Conservation (phyloP, 306 rosid genomes). For the Cucurbita pepo region DNA sequence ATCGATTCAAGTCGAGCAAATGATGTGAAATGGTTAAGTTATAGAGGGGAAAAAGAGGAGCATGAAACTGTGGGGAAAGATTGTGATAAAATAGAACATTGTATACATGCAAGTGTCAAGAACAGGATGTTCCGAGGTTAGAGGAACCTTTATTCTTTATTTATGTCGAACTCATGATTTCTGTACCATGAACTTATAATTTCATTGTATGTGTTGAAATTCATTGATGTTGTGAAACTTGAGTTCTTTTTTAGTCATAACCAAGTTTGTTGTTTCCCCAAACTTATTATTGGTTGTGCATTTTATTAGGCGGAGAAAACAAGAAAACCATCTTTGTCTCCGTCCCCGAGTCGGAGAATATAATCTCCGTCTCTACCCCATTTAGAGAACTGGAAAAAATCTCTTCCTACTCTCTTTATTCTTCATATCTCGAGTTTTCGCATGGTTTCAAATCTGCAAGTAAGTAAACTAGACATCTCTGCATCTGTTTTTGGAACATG, state of each 20-base stretch:
- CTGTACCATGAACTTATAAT: slow-evolving; percentile 18
- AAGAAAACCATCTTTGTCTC: too few relatives aligned
- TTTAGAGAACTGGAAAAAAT: too few relatives aligned
- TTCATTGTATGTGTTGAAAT: slow-evolving; percentile 15
- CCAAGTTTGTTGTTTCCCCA: neutral
- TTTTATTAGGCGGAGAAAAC: too few relatives aligned
- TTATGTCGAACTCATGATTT: slow-evolving; percentile 16
- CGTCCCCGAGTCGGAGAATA: too few relatives aligned
- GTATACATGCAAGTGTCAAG: slow-evolving; percentile 13
- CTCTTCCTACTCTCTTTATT: too few relatives aligned
- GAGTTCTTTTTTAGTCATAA: neutral
- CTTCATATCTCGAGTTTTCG: too few relatives aligned
- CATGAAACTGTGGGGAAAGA: neutral
- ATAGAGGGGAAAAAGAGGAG: neutral
- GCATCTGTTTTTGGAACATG: too few relatives aligned
- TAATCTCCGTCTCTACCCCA: too few relatives aligned
- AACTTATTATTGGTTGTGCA: neutral
- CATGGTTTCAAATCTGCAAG: too few relatives aligned
- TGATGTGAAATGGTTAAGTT: neutral
- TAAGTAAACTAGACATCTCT: too few relatives aligned
- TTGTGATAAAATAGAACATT: neutral
- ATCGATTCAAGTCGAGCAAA: neutral
- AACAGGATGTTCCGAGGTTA: slow-evolving; percentile 17
- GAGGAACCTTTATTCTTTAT: slow-evolving; percentile 32
- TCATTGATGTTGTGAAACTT: slow-evolving; percentile 14